Base-by-base conservation (phyloP, 192 early-diverging fungal species). In the Haplosporangium gracile region DNA sequence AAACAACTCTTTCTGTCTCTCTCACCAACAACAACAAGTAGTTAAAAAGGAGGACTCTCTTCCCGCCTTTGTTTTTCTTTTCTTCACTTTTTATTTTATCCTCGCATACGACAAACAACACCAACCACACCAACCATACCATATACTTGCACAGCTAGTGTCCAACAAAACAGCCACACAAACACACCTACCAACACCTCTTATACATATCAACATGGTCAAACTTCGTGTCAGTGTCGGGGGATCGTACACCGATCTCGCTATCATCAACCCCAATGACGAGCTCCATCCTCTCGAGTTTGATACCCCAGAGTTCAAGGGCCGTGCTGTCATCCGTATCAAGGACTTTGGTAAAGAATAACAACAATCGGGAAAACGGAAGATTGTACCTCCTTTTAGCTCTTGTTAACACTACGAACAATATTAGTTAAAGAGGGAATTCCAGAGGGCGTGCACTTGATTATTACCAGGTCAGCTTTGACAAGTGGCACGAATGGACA, bases 221-320 rank as follows among this genome's bases (percentile, higher is more conserved):
- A 86, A 86, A 51, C 83, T 86, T 47, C 78, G 83, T 53, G 83
- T 86, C 47, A 34, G 68, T 43, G 83, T 86, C 40, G 83, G 83
- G 36, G 83, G 83, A 75, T 74, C 83, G 2, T 86, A 86, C 32
- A 86, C 83, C 18, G 83, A 86, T 32, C 71, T 86, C 5, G 43
- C 75, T 40, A 70, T 86, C 42, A 55, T 86, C 45, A 86, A 86
- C 71, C 80, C 78, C 74, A 88, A 88, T 29, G 87, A 88, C 36
- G 87, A 88, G 39, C 77, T 74, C 53, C 81, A 83, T 5, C 87
- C 87, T 24, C 20, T 88, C 39, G 87, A 88, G 45, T 88, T 88
- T 70, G 87, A 88, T 15, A 49, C 73, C 1, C 79, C 87, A 40
- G 78, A 83, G 51, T 88, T 88, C 79, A 83, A 82, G 55, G 87